Conservation (phyloP, 2,329 filamentous ascomycete species). For the Dothideomycetidae sp. region DNA sequence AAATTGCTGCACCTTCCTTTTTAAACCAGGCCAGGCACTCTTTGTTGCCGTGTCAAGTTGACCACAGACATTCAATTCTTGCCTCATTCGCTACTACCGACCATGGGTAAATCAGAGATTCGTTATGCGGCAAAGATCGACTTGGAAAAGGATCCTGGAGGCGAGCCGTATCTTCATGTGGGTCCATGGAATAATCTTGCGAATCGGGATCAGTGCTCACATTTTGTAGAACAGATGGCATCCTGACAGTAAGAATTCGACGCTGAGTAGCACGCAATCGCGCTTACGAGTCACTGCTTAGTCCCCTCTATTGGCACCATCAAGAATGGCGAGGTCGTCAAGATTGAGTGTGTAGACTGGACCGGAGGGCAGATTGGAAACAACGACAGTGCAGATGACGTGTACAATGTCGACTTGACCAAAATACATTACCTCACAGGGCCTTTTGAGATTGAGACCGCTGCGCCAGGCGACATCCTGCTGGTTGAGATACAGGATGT, state of each 20-base stretch:
- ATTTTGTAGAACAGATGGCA: constrained; percentile 73
- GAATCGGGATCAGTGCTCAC: constrained; percentile 8
- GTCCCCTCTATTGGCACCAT: constrained; percentile 62
- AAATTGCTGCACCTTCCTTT: too few relatives aligned
- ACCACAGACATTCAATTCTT: background rate
- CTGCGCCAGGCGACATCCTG: constrained; percentile 71
- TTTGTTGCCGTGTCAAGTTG: too few relatives aligned
- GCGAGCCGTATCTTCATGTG: constrained; percentile 59
- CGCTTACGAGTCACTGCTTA: constrained; percentile 24
- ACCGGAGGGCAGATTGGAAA: constrained; percentile 66
- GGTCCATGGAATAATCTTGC: constrained; percentile 21
- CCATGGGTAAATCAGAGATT: constrained; percentile 42
- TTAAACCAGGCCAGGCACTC: too few relatives aligned
- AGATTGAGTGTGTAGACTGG: constrained; percentile 85
- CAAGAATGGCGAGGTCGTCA: constrained; percentile 72
- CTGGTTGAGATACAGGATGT: constrained; percentile 87
- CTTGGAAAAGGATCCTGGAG: constrained; percentile 53
- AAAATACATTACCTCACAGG: constrained; percentile 78
- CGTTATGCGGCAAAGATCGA: constrained; percentile 61
- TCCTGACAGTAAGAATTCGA: constrained; percentile 54
- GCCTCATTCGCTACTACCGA: too few relatives aligned
- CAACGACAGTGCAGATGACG: constrained; percentile 78
- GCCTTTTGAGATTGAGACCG: constrained; percentile 73
- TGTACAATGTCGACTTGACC: constrained; percentile 72
- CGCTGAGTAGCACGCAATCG: background rate